phyloP scores from a whole-genome alignment of 2,329 filamentous ascomycete species.

The Arachnomyces sp. region DNA sequence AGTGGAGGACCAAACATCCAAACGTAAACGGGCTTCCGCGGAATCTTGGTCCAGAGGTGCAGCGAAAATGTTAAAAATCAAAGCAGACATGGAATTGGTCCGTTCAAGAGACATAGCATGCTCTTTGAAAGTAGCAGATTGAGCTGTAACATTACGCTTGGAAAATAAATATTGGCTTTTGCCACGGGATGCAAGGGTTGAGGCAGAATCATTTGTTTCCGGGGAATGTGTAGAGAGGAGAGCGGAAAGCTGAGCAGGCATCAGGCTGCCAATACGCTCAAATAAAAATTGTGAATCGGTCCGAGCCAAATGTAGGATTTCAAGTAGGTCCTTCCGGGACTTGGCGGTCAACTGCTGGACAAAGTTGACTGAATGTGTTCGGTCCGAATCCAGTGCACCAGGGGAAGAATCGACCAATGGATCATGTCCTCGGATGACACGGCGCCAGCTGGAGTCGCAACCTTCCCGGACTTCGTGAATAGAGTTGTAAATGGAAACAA shows the following conservation, averaged over 20 bases:
- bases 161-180: constrained; percentile 44
- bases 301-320: constrained; percentile 73
- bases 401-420: constrained; percentile 23
- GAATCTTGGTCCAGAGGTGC: constrained; percentile 76
- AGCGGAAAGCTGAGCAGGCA: constrained; percentile 65
- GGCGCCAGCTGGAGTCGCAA: constrained; percentile 28
- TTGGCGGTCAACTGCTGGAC: constrained; percentile 64
- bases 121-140: constrained; percentile 61
- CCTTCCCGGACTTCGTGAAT: constrained; percentile 38
- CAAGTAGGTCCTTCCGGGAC: constrained; percentile 66
- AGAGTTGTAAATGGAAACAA: constrained; percentile 37
- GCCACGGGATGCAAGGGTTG: constrained; percentile 56
- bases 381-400: constrained; percentile 30
- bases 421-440: constrained; percentile 27
- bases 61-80: constrained; percentile 84
- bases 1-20: constrained; percentile 80
- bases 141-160: constrained; percentile 37
- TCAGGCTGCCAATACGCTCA: constrained; percentile 68
- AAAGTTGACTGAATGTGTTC: constrained; percentile 30
- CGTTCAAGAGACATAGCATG: constrained; percentile 81
- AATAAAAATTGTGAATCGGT: constrained; percentile 85
- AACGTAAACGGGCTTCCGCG: constrained; percentile 68
- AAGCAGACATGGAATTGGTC: constrained; percentile 73
- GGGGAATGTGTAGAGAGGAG: constrained; percentile 73
- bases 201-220: constrained; percentile 75